Base-by-base conservation (phyloP, 768 basidiomycete species). In the Mycena maculata region DNA sequence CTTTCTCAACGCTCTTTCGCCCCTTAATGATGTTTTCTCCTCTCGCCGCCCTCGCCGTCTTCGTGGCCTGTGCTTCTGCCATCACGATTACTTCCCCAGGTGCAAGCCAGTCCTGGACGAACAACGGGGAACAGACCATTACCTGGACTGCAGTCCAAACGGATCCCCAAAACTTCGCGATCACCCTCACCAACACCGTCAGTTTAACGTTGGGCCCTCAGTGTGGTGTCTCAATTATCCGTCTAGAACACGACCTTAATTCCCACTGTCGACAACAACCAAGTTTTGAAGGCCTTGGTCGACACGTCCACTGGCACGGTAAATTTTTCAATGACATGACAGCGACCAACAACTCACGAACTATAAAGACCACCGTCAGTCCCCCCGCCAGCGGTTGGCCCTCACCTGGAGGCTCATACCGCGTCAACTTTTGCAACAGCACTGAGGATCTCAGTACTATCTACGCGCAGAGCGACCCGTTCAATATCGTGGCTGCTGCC, bases 331-430 rank as follows among this genome's bases (percentile, higher is more conserved):
- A 23, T 6, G 13, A 23, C 3, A 5, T 8, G 16, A 2, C 44
- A 23, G 18, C 8, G 7, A 23, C 15, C 41, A 36, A 15, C 33
- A n/a, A 28, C 44, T 42, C 2, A 53, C 38, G 22, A 39, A 18
- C 12, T 18, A 3, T 22, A 62, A 23, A 53, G 65, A 75, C 82
- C 44, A 74, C 69, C 25, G 80, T 90, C 59, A 83, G 80, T 74
- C 81, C 90, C 23, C 89, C 91, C 5, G 86, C 83, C 56, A 83
- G 81, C 31, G 90, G 90, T 18, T 94, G 91, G 89, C 88, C 89
- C 15, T 49, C 76, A n/a, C 91, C 90, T 61, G 60, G 69, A 36
- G 81, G 77, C 38, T 44, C 31, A 54, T 96, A 86, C 86, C 90
- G 86, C 62, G 84, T 96, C 78, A 93, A 95, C 81, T 77, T 96